Percentiles rank a stretch among this genome's conserved stretches.
phyloP scores from a whole-genome alignment of 164 flowering plant species.

The Vitis amurensis region DNA sequence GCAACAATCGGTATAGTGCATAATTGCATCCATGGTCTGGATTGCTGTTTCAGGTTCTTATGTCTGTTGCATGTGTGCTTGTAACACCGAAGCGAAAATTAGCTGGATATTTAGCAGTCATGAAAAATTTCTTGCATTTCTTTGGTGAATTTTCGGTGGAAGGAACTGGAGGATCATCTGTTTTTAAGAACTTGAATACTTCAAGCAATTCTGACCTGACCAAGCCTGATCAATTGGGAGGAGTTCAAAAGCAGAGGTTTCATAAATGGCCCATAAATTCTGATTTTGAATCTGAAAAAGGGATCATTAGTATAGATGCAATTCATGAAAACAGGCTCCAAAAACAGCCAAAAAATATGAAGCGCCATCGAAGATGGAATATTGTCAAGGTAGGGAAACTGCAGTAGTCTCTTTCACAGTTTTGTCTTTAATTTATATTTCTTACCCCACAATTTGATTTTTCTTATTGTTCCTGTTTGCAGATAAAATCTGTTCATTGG shows the following conservation, averaged over 20 bases:
- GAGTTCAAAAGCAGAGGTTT: slow-evolving; percentile 38
- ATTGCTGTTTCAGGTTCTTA: slow-evolving; percentile 66
- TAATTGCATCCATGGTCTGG: slow-evolving; percentile 4
- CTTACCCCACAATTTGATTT: background rate
- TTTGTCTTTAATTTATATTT: background rate
- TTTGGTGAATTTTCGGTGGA: slow-evolving; percentile 89
- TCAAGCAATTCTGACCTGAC: slow-evolving; percentile 37
- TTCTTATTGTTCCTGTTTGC: slow-evolving; percentile 14
- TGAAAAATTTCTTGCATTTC: slow-evolving; percentile 76
- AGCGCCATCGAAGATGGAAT: slow-evolving; percentile 89
- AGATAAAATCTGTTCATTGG: slow-evolving; percentile 96
- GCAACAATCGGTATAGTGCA: background rate
- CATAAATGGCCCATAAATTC: slow-evolving; percentile 39
- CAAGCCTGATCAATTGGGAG: slow-evolving; percentile 36
- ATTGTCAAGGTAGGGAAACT: slow-evolving; percentile 57
- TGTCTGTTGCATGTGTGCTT: slow-evolving; percentile 75
- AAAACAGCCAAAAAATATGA: slow-evolving; percentile 50
- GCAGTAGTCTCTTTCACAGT: background rate
- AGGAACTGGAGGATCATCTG: slow-evolving; percentile 94
- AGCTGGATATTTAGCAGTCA: slow-evolving; percentile 84
- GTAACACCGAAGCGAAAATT: slow-evolving; percentile 90
- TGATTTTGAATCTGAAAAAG: slow-evolving; percentile 48
- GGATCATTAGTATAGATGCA: slow-evolving; percentile 25
- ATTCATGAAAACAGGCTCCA: slow-evolving; percentile 25
- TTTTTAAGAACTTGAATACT: slow-evolving; percentile 47